Conservation (phyloP, 169 alveolate genomes). For the Plasmodium adleri region DNA sequence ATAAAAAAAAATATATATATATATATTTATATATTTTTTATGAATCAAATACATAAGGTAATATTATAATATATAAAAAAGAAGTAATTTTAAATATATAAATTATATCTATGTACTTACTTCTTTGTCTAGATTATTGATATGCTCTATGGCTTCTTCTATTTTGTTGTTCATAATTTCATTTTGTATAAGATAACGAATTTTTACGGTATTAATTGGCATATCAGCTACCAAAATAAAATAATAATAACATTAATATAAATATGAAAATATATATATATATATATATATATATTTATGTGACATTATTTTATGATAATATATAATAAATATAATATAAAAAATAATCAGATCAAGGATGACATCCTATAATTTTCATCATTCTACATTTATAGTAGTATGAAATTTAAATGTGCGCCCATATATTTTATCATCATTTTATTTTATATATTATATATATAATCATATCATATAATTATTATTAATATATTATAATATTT, state of each 20-base stretch:
- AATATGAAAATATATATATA: neutral
- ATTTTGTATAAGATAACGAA: constrained; percentile 60
- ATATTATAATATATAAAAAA: neutral
- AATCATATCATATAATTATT: too few species aligned
- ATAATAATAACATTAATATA: neutral
- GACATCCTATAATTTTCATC: constrained; percentile 53
- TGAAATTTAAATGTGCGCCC: constrained; percentile 54
- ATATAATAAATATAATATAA: neutral
- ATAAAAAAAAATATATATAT: neutral
- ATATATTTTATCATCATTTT: constrained; percentile 45
- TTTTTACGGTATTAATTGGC: constrained; percentile 70
- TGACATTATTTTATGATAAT: neutral
- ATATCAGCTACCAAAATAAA: constrained; percentile 67
- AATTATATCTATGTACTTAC: constrained; percentile 13
- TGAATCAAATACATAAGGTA: neutral
- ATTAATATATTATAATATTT: neutral
- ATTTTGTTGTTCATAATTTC: constrained; percentile 66
- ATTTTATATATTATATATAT: constrained; percentile 29
- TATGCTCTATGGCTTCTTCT: constrained; percentile 71
- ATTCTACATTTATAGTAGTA: constrained; percentile 67
- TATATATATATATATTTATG: neutral
- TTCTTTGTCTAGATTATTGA: constrained; percentile 62
- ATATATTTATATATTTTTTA: neutral
- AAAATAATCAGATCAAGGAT: constrained; percentile 77
- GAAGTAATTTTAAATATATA: neutral